phyloP scores from a whole-genome alignment of 768 basidiomycete genomes.

The Solioccasus polychromus region DNA sequence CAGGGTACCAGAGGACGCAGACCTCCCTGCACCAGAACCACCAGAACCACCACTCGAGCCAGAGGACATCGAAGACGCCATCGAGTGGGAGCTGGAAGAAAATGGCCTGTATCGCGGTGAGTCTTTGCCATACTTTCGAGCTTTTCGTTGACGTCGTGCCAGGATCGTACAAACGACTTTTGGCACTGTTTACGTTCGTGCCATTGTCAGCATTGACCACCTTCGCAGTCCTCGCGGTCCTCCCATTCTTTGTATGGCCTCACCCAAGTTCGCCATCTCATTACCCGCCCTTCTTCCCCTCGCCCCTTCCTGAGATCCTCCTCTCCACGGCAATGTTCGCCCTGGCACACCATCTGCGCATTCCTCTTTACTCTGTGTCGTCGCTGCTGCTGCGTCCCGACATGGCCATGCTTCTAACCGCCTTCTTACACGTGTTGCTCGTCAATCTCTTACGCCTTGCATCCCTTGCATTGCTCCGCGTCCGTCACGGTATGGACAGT shows the following conservation, averaged over 20 bases:
- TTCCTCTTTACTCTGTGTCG: constrained; percentile 34
- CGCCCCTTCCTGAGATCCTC: constrained; percentile 64
- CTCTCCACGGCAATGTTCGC: constrained; percentile 55
- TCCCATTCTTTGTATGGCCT: constrained; percentile 52
- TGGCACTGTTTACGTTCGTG: constrained; percentile 58
- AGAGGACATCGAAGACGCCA: constrained; percentile 40
- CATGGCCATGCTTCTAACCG: constrained; percentile 35
- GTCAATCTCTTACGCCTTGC: constrained; percentile 54
- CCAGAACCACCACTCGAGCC: constrained; percentile 21
- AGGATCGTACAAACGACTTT: constrained; percentile 63
- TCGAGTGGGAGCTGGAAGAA: constrained; percentile 46
- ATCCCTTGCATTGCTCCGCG: constrained; percentile 50
- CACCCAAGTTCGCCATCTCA: constrained; percentile 33
- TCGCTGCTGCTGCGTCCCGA: constrained; percentile 27
- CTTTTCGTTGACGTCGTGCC: constrained; percentile 4
- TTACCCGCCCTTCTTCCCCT: constrained; percentile 51
- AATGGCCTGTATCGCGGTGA: constrained; percentile 50
- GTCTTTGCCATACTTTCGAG: constrained; percentile 10
- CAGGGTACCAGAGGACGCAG: constrained; percentile 39
- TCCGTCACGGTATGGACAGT: constrained; percentile 42
- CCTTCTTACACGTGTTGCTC: constrained; percentile 47
- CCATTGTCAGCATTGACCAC: constrained; percentile 50
- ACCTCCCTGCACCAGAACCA: constrained; percentile 2
- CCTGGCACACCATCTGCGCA: constrained; percentile 29
- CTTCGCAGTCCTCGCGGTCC: constrained; percentile 47